A percentile compares a stretch with the other conserved stretches of the same genome.
These are phyloP conservation scores for Circinella umbellata DNA, from an alignment of 371 early-diverging fungal genomes.

Conservation along the genomic window DNA sequence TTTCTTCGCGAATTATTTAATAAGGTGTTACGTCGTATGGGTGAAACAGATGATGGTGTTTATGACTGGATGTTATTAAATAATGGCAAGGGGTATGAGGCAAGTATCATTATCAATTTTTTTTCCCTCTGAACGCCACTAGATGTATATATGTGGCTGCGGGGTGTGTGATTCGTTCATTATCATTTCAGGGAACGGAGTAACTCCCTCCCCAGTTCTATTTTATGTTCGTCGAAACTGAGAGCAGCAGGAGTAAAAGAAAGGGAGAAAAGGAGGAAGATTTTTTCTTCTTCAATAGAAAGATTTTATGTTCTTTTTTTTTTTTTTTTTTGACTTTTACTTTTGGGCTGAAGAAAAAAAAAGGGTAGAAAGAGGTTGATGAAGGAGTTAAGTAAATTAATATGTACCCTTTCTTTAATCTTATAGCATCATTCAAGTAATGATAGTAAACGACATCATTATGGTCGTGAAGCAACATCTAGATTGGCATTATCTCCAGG, in stretches of 20 bases:
- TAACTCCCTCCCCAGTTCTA: too few relatives aligned
- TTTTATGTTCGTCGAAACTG: neutral
- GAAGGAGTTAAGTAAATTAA: neutral
- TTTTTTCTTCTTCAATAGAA: neutral
- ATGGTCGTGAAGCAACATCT: slow-evolving; percentile 18
- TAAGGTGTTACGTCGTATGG: slow-evolving; percentile 73
- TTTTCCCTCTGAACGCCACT: neutral
- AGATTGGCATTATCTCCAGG: slow-evolving; percentile 10
- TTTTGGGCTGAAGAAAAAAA: neutral
- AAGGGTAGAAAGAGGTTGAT: neutral
- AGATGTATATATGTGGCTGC: neutral
- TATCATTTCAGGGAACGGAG: too few relatives aligned
- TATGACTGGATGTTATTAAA: slow-evolving; percentile 92
- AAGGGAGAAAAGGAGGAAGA: neutral
- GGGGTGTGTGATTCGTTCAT: neutral
- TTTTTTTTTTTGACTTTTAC: neutral
- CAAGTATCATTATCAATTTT: slow-evolving; percentile 10
- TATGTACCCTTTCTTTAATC: too few relatives aligned
- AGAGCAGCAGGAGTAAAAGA: neutral
- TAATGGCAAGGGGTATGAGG: slow-evolving; percentile 70
- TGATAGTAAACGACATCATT: slow-evolving; percentile 10
- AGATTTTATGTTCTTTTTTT: slow-evolving; percentile 5
- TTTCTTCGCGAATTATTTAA: slow-evolving; percentile 85
- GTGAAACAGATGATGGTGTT: slow-evolving; percentile 84
- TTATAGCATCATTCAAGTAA: slow-evolving; percentile 8